Conservation (phyloP, 805 yeast genomes). For the Danielozyma ontarioensis region DNA sequence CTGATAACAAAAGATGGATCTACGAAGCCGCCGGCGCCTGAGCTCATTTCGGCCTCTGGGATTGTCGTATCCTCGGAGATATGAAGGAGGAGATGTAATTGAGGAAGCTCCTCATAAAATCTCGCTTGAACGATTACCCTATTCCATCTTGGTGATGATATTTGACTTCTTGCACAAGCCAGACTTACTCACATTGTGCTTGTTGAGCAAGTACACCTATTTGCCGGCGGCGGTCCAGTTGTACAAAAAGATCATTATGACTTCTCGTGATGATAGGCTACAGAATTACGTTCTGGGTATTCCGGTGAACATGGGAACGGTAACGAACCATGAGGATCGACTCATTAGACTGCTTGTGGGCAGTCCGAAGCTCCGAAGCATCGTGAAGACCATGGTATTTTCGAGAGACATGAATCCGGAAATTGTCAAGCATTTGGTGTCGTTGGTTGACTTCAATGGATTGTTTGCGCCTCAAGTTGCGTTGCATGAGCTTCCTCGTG, state of each 20-base stretch:
- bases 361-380: constrained; percentile 9
- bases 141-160: constrained; percentile 10
- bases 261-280: constrained; percentile 6
- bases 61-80: neutral
- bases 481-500: constrained; percentile 1
- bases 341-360: constrained; percentile 8
- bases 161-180: constrained; percentile 14
- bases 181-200: constrained; percentile 17
- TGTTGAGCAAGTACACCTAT: constrained; percentile 16
- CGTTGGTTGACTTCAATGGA: too few relatives aligned
- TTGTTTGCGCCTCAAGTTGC: constrained; percentile 1
- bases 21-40: neutral
- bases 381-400: constrained; percentile 5
- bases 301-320: constrained; percentile 14
- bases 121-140: constrained; percentile 20
- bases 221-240: constrained; percentile 20
- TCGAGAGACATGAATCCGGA: constrained; percentile 6
- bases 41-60: neutral
- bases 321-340: too few relatives aligned
- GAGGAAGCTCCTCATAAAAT: neutral
- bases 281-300: constrained; percentile 6
- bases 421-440: constrained; percentile 6
- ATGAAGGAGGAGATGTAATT: neutral
- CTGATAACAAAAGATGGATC: too few relatives aligned
- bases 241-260: constrained; percentile 17